phyloP scores from a whole-genome alignment of 2,329 filamentous ascomycete genomes.

The Thielaviopsis populi region DNA sequence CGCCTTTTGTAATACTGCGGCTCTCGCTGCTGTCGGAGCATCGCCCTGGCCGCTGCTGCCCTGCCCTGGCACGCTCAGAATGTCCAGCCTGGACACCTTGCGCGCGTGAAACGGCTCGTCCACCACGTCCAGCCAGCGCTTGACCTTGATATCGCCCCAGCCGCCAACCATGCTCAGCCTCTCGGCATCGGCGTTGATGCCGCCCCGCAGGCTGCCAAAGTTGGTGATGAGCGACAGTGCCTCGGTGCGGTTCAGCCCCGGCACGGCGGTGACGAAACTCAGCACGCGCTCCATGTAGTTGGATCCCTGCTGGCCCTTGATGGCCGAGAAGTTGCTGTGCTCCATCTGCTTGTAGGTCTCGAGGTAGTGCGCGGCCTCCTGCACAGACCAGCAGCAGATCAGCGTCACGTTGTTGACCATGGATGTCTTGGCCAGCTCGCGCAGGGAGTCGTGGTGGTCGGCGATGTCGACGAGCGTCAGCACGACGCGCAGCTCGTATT shows the following conservation, averaged over 20 bases:
- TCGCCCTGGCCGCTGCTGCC: not conserved
- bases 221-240: constrained; percentile 78
- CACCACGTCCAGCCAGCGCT: constrained; percentile 66
- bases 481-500: constrained; percentile 74
- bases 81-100: constrained; percentile 43
- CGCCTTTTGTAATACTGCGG: not conserved
- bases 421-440: constrained; percentile 83
- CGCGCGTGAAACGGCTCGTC: constrained; percentile 71
- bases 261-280: constrained; percentile 81
- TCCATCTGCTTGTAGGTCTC: constrained; percentile 94
- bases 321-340: constrained; percentile 63
- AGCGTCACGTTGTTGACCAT: constrained; percentile 86
- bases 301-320: constrained; percentile 70
- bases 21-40: not conserved
- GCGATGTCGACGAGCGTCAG: constrained; percentile 88
- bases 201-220: constrained; percentile 77
- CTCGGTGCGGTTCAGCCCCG: constrained; percentile 88
- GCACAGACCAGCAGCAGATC: constrained; percentile 84
- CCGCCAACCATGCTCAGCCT: constrained; percentile 73
- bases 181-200: constrained; percentile 76
- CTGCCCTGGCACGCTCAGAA: constrained; percentile 12
- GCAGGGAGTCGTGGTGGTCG: constrained; percentile 80
- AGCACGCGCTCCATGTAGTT: constrained; percentile 76
- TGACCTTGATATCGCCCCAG: constrained; percentile 92
- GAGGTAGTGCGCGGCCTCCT: constrained; percentile 84